Conservation (phyloP, 176 grass and related monocot genomes). For the Paspalum vaginatum region DNA sequence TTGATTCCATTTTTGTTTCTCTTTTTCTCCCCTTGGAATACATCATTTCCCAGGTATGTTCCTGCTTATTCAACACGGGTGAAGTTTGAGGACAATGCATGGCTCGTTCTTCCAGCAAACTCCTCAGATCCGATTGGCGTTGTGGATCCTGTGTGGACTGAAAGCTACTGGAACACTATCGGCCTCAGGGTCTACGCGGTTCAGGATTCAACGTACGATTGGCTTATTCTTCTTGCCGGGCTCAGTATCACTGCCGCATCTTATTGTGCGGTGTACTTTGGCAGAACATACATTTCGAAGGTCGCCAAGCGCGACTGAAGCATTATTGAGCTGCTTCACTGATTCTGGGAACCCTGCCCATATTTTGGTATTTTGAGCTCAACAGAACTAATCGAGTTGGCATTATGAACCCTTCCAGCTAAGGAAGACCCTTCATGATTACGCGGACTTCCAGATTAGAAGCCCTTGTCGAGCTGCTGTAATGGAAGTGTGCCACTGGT, state of each 20-base stretch:
- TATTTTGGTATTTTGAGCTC: conserved; percentile 6
- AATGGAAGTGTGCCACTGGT: neutral
- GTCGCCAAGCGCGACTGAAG: conserved; percentile 72
- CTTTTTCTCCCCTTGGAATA: neutral
- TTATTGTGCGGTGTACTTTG: conserved; percentile 51
- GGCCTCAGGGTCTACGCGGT: conserved; percentile 80
- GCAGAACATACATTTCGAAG: conserved; percentile 69
- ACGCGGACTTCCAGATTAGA: neutral
- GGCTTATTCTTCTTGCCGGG: conserved; percentile 60
- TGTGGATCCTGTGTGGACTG: conserved; percentile 83
- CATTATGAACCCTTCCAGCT: conserved; percentile 26
- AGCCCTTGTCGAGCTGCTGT: neutral
- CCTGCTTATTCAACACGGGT: conserved; percentile 92
- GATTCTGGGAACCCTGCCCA: neutral
- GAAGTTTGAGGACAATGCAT: conserved; percentile 62
- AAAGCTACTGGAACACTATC: conserved; percentile 96
- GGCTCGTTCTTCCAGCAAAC: conserved; percentile 70
- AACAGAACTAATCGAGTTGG: neutral
- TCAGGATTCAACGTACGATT: conserved; percentile 68
- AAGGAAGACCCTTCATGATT: neutral
- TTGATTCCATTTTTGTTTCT: neutral
- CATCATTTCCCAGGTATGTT: conserved; percentile 66
- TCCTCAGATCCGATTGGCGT: conserved; percentile 62
- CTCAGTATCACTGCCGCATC: conserved; percentile 59
- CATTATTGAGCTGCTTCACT: conserved; percentile 9